A percentile compares a stretch with the other conserved stretches of the same genome.
These are phyloP conservation scores for Obba rivulosa DNA, from an alignment of 768 basidiomycete genomes.

Conservation along the genomic window DNA sequence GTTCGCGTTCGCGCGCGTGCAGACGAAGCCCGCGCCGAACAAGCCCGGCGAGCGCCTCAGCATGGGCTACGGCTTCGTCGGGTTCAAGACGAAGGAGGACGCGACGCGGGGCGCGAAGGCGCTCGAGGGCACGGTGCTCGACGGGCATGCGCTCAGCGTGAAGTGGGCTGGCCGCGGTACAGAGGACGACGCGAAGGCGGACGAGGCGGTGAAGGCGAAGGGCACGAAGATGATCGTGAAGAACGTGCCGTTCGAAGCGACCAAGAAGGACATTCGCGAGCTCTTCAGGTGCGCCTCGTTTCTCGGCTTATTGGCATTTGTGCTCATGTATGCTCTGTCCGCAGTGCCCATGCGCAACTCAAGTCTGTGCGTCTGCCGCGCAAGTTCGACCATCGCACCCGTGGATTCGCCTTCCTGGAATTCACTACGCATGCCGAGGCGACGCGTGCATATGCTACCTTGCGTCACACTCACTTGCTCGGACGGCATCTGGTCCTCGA, in stretches of 20 bases:
- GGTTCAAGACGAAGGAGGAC: slow-evolving; percentile 71
- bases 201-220: slow-evolving; percentile 36
- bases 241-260: slow-evolving; percentile 96
- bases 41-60: slow-evolving; percentile 57
- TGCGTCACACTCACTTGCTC: slow-evolving; percentile 92
- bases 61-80: slow-evolving; percentile 97
- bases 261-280: slow-evolving; percentile 86
- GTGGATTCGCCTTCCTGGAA: slow-evolving; percentile 97
- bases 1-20: slow-evolving; percentile 84
- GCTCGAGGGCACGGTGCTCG: slow-evolving; percentile 77
- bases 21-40: slow-evolving; percentile 87
- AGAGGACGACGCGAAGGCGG: slow-evolving; percentile 47
- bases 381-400: slow-evolving; percentile 81
- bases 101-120: slow-evolving; percentile 73
- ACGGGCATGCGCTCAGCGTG: slow-evolving; percentile 80
- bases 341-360: slow-evolving; percentile 83
- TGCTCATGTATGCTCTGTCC: not conserved
- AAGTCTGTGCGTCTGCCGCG: slow-evolving; percentile 93
- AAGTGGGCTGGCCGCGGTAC: slow-evolving; percentile 81
- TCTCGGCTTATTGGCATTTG: not conserved
- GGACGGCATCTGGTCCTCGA: slow-evolving; percentile 93
- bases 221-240: slow-evolving; percentile 97
- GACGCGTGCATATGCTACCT: slow-evolving; percentile 77
- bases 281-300: slow-evolving; percentile 71
- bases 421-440: slow-evolving; percentile 89